These are phyloP conservation scores for Stenogyne calaminthoides DNA, from an alignment of 305 asterid genomes.

Conservation along the genomic window DNA sequence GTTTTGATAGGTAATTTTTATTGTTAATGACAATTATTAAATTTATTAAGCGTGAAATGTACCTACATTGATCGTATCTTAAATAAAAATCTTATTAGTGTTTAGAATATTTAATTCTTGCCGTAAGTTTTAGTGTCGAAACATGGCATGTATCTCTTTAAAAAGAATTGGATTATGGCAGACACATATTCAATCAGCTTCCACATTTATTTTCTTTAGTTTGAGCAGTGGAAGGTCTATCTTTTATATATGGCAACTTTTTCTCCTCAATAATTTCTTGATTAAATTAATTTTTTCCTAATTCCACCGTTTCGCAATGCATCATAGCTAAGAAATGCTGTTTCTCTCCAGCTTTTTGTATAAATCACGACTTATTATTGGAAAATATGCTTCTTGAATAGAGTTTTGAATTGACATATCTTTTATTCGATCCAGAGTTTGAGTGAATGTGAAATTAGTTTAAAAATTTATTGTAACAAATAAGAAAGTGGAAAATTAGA, in stretches of 20 bases:
- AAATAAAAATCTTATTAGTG: no score
- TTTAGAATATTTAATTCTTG: neutral
- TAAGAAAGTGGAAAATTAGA: no score
- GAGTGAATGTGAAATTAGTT: no score
- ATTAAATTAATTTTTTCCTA: neutral
- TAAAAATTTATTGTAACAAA: no score
- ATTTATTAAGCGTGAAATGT: no score
- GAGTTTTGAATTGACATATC: no score
- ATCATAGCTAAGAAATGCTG: neutral
- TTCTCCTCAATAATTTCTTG: neutral
- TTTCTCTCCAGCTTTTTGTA: neutral
- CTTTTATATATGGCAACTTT: slow-evolving; percentile 19
- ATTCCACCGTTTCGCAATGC: neutral
- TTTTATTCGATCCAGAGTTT: no score
- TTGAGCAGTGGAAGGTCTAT: slow-evolving; percentile 22
- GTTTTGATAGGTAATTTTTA: no score
- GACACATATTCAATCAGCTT: slow-evolving; percentile 36
- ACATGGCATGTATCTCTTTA: neutral
- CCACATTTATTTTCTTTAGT: slow-evolving; percentile 26
- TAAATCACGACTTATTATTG: no score
- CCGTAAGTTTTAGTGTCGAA: neutral
- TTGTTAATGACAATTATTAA: no score
- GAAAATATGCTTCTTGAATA: no score
- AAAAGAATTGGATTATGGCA: slow-evolving; percentile 21
- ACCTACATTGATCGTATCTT: neutral